Evolutionary conservation across 208 protist genomes (phyloP).

Genomic region (Trypanosomatidae sp.): DNA sequence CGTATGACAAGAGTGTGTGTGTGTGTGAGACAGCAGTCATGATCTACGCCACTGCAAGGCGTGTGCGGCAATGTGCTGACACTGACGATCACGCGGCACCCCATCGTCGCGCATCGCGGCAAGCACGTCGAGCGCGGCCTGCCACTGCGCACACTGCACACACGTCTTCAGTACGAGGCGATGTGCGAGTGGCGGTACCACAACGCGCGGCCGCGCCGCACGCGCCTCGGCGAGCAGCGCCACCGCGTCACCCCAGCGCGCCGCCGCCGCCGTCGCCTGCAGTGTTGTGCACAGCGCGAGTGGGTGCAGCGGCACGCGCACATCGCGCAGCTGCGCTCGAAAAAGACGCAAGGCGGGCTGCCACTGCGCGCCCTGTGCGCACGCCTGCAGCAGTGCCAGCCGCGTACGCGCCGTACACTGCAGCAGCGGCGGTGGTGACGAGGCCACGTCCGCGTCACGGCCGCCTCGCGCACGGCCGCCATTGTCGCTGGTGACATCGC

Average conservation of each 20-base stretch:
- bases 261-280: constrained; percentile 40
- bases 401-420: constrained; percentile 20
- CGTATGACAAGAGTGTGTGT: too few species aligned
- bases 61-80: neutral
- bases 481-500: too few species aligned
- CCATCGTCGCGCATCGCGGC: constrained; percentile 43
- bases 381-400: constrained; percentile 55
- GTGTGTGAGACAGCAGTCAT: too few species aligned
- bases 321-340: constrained; percentile 27
- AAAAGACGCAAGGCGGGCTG: constrained; percentile 25
- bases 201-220: constrained; percentile 37
- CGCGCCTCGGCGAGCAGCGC: constrained; percentile 16
- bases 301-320: constrained; percentile 37
- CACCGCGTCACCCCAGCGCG: constrained; percentile 35
- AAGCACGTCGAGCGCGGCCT: constrained; percentile 23
- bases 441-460: too few species aligned
- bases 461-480: too few species aligned
- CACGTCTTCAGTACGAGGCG: constrained; percentile 55
- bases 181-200: constrained; percentile 63
- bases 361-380: constrained; percentile 49
- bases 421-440: too few species aligned
- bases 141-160: constrained; percentile 30
- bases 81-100: constrained; percentile 14
- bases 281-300: constrained; percentile 55
- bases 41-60: too few species aligned